Percentiles rank a stretch among this genome's conserved stretches.
Conservation (phyloP, 352 stramenopile genomes). For the Phytophthora europaea region DNA sequence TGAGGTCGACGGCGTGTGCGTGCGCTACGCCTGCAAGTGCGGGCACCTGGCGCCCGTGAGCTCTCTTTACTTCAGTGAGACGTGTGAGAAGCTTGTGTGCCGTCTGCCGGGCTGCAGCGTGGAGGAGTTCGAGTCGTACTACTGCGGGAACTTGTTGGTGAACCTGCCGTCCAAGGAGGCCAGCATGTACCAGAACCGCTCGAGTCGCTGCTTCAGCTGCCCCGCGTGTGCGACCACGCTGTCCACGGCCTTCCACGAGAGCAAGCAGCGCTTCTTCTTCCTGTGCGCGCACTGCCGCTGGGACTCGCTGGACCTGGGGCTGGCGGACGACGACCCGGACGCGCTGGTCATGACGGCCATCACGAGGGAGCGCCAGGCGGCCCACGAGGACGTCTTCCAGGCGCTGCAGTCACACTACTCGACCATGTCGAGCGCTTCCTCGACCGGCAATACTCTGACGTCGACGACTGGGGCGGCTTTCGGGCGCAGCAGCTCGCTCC, state of each 20-base stretch:
- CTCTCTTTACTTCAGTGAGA: slow-evolving; percentile 82
- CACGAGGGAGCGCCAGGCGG: slow-evolving; percentile 75
- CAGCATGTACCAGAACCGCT: slow-evolving; percentile 90
- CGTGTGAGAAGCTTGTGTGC: slow-evolving; percentile 81
- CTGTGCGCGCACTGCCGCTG: slow-evolving; percentile 87
- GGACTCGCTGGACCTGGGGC: slow-evolving; percentile 76
- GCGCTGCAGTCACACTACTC: slow-evolving; percentile 69
- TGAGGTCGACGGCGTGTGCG: slow-evolving; percentile 41
- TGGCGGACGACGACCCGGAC: slow-evolving; percentile 85
- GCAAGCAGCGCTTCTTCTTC: slow-evolving; percentile 76
- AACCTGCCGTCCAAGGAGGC: slow-evolving; percentile 92
- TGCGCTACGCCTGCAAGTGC: slow-evolving; percentile 84
- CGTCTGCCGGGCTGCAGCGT: slow-evolving; percentile 73
- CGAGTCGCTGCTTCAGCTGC: slow-evolving; percentile 86
- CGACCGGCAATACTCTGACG: slow-evolving; percentile 3
- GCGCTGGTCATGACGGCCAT: slow-evolving; percentile 85
- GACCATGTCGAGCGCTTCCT: slow-evolving; percentile 24
- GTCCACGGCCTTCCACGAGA: slow-evolving; percentile 76
- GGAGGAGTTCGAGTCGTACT: slow-evolving; percentile 92
- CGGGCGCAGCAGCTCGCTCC: slow-evolving; percentile 42
- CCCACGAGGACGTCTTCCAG: slow-evolving; percentile 83
- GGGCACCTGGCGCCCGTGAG: slow-evolving; percentile 66
- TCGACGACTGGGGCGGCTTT: slow-evolving; percentile 24
- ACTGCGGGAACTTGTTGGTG: slow-evolving; percentile 85
- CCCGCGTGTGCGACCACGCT: slow-evolving; percentile 69